Evolutionary conservation across 176 grass and related monocot species (phyloP).

Genomic region (Saccharum spontaneum): DNA sequence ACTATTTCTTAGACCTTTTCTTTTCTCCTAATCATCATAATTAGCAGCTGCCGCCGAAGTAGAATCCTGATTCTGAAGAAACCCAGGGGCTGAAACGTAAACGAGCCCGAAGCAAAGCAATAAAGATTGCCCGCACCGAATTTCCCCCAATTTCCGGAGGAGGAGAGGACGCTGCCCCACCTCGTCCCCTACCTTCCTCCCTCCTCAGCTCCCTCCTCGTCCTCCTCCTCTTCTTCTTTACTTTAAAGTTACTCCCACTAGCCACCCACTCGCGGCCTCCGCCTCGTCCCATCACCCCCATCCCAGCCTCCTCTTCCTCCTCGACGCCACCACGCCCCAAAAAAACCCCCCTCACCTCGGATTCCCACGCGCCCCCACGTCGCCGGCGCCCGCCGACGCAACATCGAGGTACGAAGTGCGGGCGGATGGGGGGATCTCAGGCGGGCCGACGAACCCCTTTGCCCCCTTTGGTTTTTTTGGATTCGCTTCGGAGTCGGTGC

Average conservation of each 20-base stretch:
- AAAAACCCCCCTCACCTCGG: constrained; percentile 26
- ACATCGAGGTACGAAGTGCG: constrained; percentile 9
- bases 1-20: not conserved
- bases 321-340: not conserved
- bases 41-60: not conserved
- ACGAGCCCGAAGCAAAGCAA: not conserved
- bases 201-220: not conserved
- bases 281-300: not conserved
- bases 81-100: not conserved
- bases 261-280: not conserved
- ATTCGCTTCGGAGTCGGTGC: not conserved
- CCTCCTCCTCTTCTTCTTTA: not conserved
- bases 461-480: not conserved
- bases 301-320: not conserved
- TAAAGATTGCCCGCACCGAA: too few relatives aligned
- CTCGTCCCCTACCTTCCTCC: not conserved
- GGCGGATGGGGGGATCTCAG: constrained; percentile 8
- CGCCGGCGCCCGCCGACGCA: constrained; percentile 19
- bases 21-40: not conserved
- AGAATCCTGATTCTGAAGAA: not conserved
- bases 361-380: not conserved
- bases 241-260: constrained; percentile 28
- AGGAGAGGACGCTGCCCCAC: not conserved
- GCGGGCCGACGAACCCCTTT: not conserved
- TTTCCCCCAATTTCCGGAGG: constrained; percentile 5